A percentile compares a stretch with the other conserved stretches of the same genome.
phyloP scores from a whole-genome alignment of 2,329 filamentous ascomycete genomes.

The Fusarium decemcellulare region DNA sequence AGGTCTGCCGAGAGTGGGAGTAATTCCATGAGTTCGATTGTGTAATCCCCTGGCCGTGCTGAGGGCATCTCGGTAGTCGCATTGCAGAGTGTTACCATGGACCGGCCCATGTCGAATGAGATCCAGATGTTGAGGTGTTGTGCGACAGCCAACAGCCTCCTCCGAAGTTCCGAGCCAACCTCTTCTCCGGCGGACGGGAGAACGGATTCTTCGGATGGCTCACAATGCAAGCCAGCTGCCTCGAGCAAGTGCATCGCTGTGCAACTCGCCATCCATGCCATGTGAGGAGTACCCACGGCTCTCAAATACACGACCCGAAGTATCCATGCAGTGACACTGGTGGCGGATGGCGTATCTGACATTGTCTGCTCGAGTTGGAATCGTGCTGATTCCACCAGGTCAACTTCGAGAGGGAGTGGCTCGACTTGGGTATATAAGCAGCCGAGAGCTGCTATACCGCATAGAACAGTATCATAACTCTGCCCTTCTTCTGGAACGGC shows the following conservation, averaged over 20 bases:
- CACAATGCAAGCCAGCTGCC: slow-evolving; percentile 63
- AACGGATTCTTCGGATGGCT: slow-evolving; percentile 48
- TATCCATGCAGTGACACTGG: slow-evolving; percentile 65
- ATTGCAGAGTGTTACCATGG: slow-evolving; percentile 63
- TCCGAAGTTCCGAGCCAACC: slow-evolving; percentile 55
- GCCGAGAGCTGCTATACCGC: slow-evolving; percentile 69
- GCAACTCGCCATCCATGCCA: slow-evolving; percentile 70
- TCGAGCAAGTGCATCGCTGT: slow-evolving; percentile 71
- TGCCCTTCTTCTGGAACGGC: slow-evolving; percentile 35
- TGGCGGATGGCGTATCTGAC: slow-evolving; percentile 50
- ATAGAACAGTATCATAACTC: slow-evolving; percentile 58
- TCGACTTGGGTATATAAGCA: slow-evolving; percentile 63
- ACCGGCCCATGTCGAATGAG: slow-evolving; percentile 71
- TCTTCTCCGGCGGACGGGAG: slow-evolving; percentile 44
- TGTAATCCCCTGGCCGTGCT: slow-evolving; percentile 56
- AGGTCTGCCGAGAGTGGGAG: slow-evolving; percentile 67
- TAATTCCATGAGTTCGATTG: slow-evolving; percentile 65
- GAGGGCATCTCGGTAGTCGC: slow-evolving; percentile 59
- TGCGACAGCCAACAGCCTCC: slow-evolving; percentile 64
- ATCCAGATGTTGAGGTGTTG: slow-evolving; percentile 72
- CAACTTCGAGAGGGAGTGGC: slow-evolving; percentile 57
- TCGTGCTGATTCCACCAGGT: slow-evolving; percentile 62
- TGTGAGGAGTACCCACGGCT: slow-evolving; percentile 66
- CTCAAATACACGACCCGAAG: slow-evolving; percentile 68
- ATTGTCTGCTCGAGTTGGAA: slow-evolving; percentile 59